These are phyloP conservation scores for Xylaria sp. DNA, from an alignment of 2,329 filamentous ascomycete species.

Conservation along the genomic window DNA sequence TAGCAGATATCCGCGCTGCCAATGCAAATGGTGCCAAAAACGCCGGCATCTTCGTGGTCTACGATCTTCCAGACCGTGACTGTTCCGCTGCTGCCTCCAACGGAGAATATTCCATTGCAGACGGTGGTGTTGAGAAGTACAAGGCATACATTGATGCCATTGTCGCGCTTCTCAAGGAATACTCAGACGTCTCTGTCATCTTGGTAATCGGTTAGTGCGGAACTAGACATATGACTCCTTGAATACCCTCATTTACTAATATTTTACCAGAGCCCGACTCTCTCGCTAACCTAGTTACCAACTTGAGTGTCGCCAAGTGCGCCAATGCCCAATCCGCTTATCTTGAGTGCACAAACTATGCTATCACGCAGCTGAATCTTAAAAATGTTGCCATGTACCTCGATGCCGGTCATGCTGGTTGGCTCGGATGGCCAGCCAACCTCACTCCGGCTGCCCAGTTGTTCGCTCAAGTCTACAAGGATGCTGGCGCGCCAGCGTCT, in stretches of 20 bases:
- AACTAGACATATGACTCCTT: conserved; percentile 24
- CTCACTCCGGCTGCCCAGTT: conserved; percentile 59
- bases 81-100: conserved; percentile 67
- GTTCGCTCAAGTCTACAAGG: conserved; percentile 60
- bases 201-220: conserved; percentile 56
- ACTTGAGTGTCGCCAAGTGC: conserved; percentile 62
- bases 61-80: conserved; percentile 68
- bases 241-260: conserved; percentile 38
- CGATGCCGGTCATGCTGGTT: conserved; percentile 67
- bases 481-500: conserved; percentile 59
- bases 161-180: conserved; percentile 54
- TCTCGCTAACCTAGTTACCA: conserved; percentile 68
- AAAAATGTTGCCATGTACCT: conserved; percentile 68
- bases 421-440: conserved; percentile 68
- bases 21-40: conserved; percentile 55
- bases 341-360: conserved; percentile 61
- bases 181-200: conserved; percentile 56
- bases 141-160: conserved; percentile 65
- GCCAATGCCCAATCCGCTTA: conserved; percentile 59
- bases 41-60: conserved; percentile 64
- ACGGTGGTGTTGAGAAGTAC: conserved; percentile 64
- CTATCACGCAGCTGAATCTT: conserved; percentile 62
- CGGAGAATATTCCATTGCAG: conserved; percentile 63
- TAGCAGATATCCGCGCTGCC: conserved; percentile 56
- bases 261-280: conserved; percentile 62